Conservation (phyloP, 805 yeast genomes). For the Scheffersomyces spartinae region DNA sequence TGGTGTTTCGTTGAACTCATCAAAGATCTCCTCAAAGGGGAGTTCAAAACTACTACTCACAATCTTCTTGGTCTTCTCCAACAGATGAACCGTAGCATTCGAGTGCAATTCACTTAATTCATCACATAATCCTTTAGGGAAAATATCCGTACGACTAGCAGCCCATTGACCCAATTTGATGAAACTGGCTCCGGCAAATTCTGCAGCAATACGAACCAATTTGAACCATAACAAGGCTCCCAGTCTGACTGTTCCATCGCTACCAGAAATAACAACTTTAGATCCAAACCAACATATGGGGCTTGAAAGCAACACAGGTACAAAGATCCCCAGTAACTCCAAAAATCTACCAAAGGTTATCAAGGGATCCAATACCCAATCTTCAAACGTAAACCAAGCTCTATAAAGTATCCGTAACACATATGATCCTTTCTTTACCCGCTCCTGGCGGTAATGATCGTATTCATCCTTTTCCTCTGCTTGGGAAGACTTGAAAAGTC, state of each 20-base stretch:
- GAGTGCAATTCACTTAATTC: constrained; percentile 75
- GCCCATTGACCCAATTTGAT: constrained; percentile 98
- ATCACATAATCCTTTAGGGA: constrained; percentile 66
- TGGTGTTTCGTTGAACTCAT: constrained; percentile 63
- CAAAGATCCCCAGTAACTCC: constrained; percentile 52
- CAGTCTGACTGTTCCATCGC: constrained; percentile 30
- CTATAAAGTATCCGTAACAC: constrained; percentile 21
- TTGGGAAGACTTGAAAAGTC: constrained; percentile 50
- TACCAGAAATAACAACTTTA: no score
- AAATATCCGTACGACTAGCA: constrained; percentile 90
- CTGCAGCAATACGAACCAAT: constrained; percentile 54
- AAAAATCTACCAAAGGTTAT: constrained; percentile 57
- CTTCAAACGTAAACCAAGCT: constrained; percentile 34
- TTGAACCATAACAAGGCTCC: constrained; percentile 69
- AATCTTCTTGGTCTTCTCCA: constrained; percentile 45
- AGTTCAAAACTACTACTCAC: constrained; percentile 49
- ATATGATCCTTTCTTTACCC: constrained; percentile 10
- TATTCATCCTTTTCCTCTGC: constrained; percentile 35
- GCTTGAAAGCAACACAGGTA: constrained; percentile 55
- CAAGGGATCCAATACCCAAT: constrained; percentile 57
- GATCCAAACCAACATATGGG: constrained; percentile 57
- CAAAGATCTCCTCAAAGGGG: constrained; percentile 66
- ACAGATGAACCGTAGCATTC: constrained; percentile 64
- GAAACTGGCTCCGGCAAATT: constrained; percentile 86
- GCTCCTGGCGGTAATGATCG: constrained; percentile 17